A percentile compares a stretch with the other conserved stretches of the same genome.
Evolutionary conservation across 2,329 filamentous ascomycete species (phyloP).

Genomic region (Aureobasidium pullulans): DNA sequence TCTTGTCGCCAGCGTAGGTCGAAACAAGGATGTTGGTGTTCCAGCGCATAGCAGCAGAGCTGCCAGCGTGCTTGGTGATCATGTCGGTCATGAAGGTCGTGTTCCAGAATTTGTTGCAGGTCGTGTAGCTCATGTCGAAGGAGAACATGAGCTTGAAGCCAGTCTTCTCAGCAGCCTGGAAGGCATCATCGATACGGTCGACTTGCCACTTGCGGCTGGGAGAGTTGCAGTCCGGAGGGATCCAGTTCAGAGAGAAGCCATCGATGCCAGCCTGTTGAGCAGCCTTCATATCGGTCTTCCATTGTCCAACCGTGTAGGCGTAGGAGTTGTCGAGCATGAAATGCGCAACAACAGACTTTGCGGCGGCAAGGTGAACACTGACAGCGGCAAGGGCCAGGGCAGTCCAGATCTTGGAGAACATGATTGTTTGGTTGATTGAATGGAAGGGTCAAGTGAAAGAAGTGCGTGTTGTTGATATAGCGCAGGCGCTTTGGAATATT

Average conservation of each 20-base stretch:
- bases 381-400: constrained; percentile 18
- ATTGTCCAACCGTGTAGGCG: constrained; percentile 27
- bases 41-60: constrained; percentile 29
- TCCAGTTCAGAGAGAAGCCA: constrained; percentile 32
- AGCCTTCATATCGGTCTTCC: constrained; percentile 27
- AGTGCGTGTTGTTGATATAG: background rate
- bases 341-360: constrained; percentile 28
- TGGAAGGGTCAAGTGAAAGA: background rate
- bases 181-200: constrained; percentile 31
- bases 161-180: constrained; percentile 25
- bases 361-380: constrained; percentile 21
- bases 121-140: constrained; percentile 33
- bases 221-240: constrained; percentile 28
- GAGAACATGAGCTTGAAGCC: constrained; percentile 32
- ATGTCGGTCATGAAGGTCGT: constrained; percentile 29
- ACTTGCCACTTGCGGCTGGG: constrained; percentile 25
- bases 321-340: constrained; percentile 32
- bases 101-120: constrained; percentile 31
- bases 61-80: constrained; percentile 27
- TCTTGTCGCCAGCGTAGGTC: constrained; percentile 29
- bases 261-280: constrained; percentile 30
- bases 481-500: background rate
- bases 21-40: constrained; percentile 31
- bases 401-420: constrained; percentile 4
- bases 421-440: background rate